phyloP scores from a whole-genome alignment of 345 rosid genomes.

The Anacardium occidentale region DNA sequence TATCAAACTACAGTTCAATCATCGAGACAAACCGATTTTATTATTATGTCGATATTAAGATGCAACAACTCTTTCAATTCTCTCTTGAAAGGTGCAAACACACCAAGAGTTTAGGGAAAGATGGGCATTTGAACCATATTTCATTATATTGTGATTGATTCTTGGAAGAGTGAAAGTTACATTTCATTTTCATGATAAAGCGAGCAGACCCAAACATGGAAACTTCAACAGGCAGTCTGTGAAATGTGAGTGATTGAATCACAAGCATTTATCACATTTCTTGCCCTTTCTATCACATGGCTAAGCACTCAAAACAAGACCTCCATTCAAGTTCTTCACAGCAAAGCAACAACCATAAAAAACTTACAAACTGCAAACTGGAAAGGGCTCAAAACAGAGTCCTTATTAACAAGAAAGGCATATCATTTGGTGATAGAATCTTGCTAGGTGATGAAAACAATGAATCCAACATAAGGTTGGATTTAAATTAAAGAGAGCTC shows the following conservation, averaged over 20 bases:
- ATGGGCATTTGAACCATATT: neutral
- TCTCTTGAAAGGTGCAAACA: too few relatives aligned
- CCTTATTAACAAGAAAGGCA: neutral
- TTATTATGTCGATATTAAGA: too few relatives aligned
- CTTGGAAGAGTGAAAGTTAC: neutral
- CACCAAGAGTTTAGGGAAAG: too few relatives aligned
- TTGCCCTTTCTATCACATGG: neutral
- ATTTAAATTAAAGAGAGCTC: too few relatives aligned
- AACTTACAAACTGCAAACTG: too few relatives aligned
- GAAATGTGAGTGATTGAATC: neutral
- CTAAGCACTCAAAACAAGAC: conserved; percentile 6
- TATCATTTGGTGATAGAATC: neutral
- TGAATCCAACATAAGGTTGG: too few relatives aligned
- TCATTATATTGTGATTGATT: neutral
- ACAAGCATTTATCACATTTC: neutral
- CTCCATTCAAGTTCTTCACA: neutral
- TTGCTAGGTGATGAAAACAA: neutral
- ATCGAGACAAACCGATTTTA: too few relatives aligned
- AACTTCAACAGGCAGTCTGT: neutral
- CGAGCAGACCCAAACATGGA: neutral
- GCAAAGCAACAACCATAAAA: neutral
- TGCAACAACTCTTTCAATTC: too few relatives aligned
- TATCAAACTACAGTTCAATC: too few relatives aligned
- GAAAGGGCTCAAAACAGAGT: too few relatives aligned
- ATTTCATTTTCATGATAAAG: neutral